Base-by-base conservation (phyloP, 345 rosid species). In the Orychophragmus violaceus region DNA sequence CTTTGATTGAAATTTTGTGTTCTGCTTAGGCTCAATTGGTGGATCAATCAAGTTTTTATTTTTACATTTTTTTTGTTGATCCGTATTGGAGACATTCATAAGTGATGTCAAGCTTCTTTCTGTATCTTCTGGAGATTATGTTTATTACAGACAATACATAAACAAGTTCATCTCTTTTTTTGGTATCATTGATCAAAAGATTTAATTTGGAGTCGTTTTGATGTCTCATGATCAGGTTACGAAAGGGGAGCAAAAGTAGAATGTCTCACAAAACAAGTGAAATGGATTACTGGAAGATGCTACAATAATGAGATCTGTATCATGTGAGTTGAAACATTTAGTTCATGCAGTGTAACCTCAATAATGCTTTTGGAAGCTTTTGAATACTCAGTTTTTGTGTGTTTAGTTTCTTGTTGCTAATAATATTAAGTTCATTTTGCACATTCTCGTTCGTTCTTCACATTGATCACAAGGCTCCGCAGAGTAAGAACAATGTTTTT, bases 231-330 rank as follows among this genome's bases (percentile, higher is more conserved):
- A 37, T 56, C 53, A 72, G 76, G 71, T 23, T 36, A 56, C 59
- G 25, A 72, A 72, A 64, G 70, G 65, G 22, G 66, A 72, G 24
- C 9, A 35, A 5, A 72, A 72, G 76, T 64, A 72, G 71, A 58
- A 28, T 72, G 76, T n/a, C 13, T 64, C 66, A 57, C 13, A 71
- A 36, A 72, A 29, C 66, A 64, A 72, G 76, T 48, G 60, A 71
- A 7, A 17, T 18, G 16, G 55, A 7, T n/a, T n/a, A n/a, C n/a
- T n/a, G n/a, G 37, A 35, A 33, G 51, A 63, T 46, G 57, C 64
- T 70, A 29, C 74, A 17, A n/a, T n/a, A 53, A 21, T 39, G 2
- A 60, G 62, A 27, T 35, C 25, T 54, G 23, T 62, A 53, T n/a
- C n/a, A 39, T 61, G 13, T 37, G 69, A 55, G 27, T 71, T 62